Evolutionary conservation across 306 rosid genomes (phyloP).

Genomic region (Quercus wislizeni): DNA sequence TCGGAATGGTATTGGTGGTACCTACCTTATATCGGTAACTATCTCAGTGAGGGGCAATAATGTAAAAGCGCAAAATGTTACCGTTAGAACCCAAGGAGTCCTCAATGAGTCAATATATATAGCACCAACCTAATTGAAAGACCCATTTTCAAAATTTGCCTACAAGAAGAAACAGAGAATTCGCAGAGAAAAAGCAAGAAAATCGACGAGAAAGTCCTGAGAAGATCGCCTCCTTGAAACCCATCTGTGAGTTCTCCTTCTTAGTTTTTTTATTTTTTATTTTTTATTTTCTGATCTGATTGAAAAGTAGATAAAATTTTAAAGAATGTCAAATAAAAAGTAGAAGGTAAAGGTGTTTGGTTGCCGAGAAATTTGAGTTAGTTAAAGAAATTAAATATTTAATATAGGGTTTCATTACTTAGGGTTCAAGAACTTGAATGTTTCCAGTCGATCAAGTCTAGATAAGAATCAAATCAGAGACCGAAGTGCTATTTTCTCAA

Average conservation of each 20-base stretch:
- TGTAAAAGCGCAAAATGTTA: slow-evolving; percentile 31
- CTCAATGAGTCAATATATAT: not conserved
- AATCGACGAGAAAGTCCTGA: slow-evolving; percentile 1
- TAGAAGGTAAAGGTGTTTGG: not conserved
- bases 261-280: not conserved
- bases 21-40: too few relatives aligned
- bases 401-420: not conserved
- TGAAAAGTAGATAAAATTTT: not conserved
- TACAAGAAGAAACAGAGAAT: not conserved
- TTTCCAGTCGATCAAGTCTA: not conserved
- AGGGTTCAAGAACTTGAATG: not conserved
- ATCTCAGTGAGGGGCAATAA: slow-evolving; percentile 15
- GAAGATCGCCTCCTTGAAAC: not conserved
- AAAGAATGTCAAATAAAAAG: too few relatives aligned
- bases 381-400: not conserved
- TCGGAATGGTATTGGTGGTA: too few relatives aligned
- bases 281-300: not conserved
- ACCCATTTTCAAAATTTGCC: not conserved
- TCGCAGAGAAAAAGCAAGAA: too few relatives aligned
- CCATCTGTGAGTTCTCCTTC: slow-evolving; percentile 24
- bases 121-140: not conserved
- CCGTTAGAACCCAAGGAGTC: slow-evolving; percentile 34
- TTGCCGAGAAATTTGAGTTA: not conserved
- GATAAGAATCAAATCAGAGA: not conserved
- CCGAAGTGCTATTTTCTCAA: not conserved